These are phyloP conservation scores for Asterophora lycoperdoides DNA, from an alignment of 768 basidiomycete genomes.

Conservation along the genomic window DNA sequence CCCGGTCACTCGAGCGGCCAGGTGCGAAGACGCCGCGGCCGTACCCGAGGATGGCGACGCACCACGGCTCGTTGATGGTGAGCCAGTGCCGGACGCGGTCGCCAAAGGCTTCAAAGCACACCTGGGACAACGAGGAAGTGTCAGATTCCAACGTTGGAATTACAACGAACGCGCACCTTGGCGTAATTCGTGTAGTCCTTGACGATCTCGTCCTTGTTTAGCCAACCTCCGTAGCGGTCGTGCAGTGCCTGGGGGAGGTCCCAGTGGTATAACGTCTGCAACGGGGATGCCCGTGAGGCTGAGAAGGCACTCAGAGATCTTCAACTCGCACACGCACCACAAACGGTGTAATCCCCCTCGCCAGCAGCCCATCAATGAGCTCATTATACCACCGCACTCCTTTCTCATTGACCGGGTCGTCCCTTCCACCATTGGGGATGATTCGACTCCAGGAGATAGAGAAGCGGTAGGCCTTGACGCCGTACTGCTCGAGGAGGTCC, in stretches of 20 bases:
- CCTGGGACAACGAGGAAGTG: constrained; percentile 24
- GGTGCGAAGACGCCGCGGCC: constrained; percentile 64
- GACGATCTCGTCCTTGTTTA: constrained; percentile 55
- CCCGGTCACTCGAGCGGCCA: constrained; percentile 61
- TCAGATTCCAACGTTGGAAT: background rate
- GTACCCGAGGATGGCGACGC: constrained; percentile 59
- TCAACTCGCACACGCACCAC: constrained; percentile 44
- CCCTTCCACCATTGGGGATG: constrained; percentile 59
- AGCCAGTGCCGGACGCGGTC: constrained; percentile 76
- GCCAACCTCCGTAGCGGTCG: constrained; percentile 73
- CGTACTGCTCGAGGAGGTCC: constrained; percentile 54
- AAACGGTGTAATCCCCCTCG: constrained; percentile 57
- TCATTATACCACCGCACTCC: constrained; percentile 66
- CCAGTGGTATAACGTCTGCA: constrained; percentile 71
- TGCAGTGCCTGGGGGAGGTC: constrained; percentile 71
- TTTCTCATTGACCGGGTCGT: constrained; percentile 58
- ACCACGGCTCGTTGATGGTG: constrained; percentile 75
- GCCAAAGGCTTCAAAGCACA: constrained; percentile 68
- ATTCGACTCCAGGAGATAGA: constrained; percentile 72
- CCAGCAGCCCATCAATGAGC: constrained; percentile 61
- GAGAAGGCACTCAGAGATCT: no score
- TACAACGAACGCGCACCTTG: constrained; percentile 27
- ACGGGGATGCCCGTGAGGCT: background rate
- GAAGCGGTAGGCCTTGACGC: constrained; percentile 70
- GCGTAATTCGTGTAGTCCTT: constrained; percentile 63